Evolutionary conservation across 2,329 filamentous ascomycete genomes (phyloP).

Genomic region (Hypoxylon sp.): DNA sequence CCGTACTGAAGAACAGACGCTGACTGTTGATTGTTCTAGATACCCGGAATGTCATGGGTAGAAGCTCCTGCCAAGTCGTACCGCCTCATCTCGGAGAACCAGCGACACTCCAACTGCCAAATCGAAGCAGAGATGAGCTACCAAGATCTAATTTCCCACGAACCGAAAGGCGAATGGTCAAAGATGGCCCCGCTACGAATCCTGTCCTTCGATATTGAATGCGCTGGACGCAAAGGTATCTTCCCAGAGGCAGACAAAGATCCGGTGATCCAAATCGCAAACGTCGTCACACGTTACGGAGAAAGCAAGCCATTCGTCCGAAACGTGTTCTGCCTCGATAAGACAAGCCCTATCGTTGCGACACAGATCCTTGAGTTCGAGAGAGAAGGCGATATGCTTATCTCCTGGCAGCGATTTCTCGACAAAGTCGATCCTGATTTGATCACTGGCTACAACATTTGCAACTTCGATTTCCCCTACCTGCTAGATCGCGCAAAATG

Average conservation of each 20-base stretch:
- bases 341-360: conserved; percentile 92
- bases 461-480: conserved; percentile 99
- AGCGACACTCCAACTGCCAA: conserved; percentile 91
- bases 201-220: conserved; percentile 98
- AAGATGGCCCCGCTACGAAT: conserved; percentile 97
- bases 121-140: conserved; percentile 92
- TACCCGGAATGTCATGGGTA: conserved; percentile 98
- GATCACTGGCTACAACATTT: conserved; percentile 98
- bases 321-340: conserved; percentile 95
- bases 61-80: conserved; percentile 83
- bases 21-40: conserved; percentile 57
- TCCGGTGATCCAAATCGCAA: conserved; percentile 97
- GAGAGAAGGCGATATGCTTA: conserved; percentile 88
- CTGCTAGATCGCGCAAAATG: conserved; percentile 88
- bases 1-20: conserved; percentile 9
- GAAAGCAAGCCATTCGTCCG: conserved; percentile 95
- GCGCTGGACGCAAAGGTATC: conserved; percentile 95
- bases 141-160: conserved; percentile 84
- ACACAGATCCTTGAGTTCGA: conserved; percentile 90
- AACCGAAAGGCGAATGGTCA: conserved; percentile 92
- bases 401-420: conserved; percentile 90
- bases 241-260: conserved; percentile 94
- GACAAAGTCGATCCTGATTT: conserved; percentile 94
- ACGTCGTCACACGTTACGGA: conserved; percentile 93
- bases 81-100: conserved; percentile 71